Evolutionary conservation across 2,329 filamentous ascomycete genomes (phyloP), one percentile per base, ranked within the genome.

Genomic region (Colletotrichum abscissum): DNA sequence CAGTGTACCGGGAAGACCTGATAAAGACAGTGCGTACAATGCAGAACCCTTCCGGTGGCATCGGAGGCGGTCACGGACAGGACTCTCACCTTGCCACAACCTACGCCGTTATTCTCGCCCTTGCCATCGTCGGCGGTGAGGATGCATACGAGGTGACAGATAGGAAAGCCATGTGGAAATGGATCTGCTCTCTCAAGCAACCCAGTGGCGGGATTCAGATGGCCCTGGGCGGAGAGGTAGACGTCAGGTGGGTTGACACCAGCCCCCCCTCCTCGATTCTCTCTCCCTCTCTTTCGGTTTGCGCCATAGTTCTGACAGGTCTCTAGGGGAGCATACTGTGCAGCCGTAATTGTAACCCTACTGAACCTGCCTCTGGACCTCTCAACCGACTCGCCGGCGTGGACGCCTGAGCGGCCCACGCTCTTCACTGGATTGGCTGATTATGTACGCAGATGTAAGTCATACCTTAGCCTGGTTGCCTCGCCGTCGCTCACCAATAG

Each of bases 21-120:
- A 85, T 94, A 63, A 89, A 91, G 73, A 98, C 95, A 7, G 92
- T 97, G 63, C 88, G 88, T 60, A 91, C 94, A 57, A 92, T 96
- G 83, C 97, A 98, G 84, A 97, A 98, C 82, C 82, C 87, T 26
- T 88, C 87, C 19, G 97, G 97, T 63, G 97, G 97, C 2, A 98
- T 98, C 81, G 97, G 95, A 65, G 97, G 96, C 75, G 95, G 97
- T n/a, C 93, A 95, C 81, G 95, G 96, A 33, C 97, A 98, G 81
- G 88, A 90, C 76, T 95, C 94, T 66, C 97, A 99, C 83, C 89
- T 97, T 77, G 97, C 97, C 70, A 93, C 94, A 59, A 95, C 94
- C 1, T 99, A 98, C 87, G 95, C 95, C 60, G 89, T 92, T 54
- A 85, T 97, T 24, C 88, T 99, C 72, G 91, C 93, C 58, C 86